Conservation (phyloP, 2,329 filamentous ascomycete genomes). For the Pezicula neosporulosa region DNA sequence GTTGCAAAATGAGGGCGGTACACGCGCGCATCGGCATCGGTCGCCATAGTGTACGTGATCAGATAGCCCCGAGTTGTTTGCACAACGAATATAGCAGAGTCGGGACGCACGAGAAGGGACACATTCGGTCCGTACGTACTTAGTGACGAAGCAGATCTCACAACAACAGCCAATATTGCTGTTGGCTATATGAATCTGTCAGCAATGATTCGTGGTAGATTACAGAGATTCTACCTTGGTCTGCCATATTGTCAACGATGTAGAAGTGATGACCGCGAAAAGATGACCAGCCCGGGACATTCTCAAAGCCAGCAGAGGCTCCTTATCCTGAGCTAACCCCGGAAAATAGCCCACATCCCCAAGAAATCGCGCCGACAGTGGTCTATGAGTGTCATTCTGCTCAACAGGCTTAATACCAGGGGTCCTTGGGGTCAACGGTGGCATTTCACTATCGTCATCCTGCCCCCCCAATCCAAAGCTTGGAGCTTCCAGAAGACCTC, state of each 20-base stretch:
- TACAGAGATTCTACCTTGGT: constrained; percentile 62
- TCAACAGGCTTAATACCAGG: constrained; percentile 58
- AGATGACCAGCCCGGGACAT: constrained; percentile 76
- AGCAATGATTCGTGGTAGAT: constrained; percentile 1
- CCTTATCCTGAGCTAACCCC: constrained; percentile 36
- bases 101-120: constrained; percentile 80
- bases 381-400: constrained; percentile 38
- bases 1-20: constrained; percentile 80
- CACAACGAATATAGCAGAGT: constrained; percentile 87
- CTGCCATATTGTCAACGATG: constrained; percentile 93
- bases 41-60: constrained; percentile 90
- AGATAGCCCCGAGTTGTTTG: constrained; percentile 83
- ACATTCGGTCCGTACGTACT: constrained; percentile 82
- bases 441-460: constrained; percentile 19
- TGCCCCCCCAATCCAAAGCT: constrained; percentile 19
- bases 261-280: constrained; percentile 83
- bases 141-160: constrained; percentile 77
- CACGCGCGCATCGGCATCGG: constrained; percentile 76
- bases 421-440: constrained; percentile 52
- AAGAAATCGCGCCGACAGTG: constrained; percentile 9
- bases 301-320: constrained; percentile 70
- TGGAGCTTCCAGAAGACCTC: constrained; percentile 23
- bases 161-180: constrained; percentile 79
- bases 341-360: constrained; percentile 9
- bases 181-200: constrained; percentile 60